Evolutionary conservation across 2,329 filamentous ascomycete species (phyloP), one percentile per base, ranked within the genome.

Genomic region (Talaromyces funiculosus): DNA sequence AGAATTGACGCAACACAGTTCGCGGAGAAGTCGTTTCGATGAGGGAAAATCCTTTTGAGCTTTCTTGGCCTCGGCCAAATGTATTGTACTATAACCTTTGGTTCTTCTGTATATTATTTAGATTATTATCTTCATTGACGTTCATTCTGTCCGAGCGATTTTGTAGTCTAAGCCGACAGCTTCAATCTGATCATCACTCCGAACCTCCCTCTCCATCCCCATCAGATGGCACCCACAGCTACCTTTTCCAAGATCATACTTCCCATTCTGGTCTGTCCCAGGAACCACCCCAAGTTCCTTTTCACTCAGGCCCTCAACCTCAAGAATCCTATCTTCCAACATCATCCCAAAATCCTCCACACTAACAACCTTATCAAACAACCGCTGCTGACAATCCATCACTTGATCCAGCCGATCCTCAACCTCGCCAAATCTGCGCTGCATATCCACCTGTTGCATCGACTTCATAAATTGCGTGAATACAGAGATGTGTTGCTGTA

Each of bases 301-400:
- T n/a, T 47, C 22, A 47, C 10, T 29, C 3, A 7, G 22, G 10
- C 37, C 55, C 53, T 69, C 67, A 14, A 69, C 54, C 55, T 70
- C 64, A 16, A 66, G 63, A 24, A 70, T 53, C 14, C 65, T 59
- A 40, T 61, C 63, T 24, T 67, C 65, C 49, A 67, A 58, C n/a
- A 60, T 57, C 65, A 64, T 68, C 26, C 62, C 65, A 35, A 63
- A 66, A 61, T 71, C 68, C 56, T 71, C 69, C 47, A 71, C 60
- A 16, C 62, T 63, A 12, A 66, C 54, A 22, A 72, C 49, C 33
- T 68, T 66, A 22, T 70, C 68, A 37, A 63, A 63, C 24, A 71
- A 58, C 40, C 65, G 66, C 42, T 67, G 61, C 37, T 69, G 65
- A 58, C 67, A 64, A 56, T 72, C 70, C 59, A 66, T 61, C 38